Evolutionary conservation across 805 yeast genomes (phyloP).

Genomic region (Candida ulmi): DNA sequence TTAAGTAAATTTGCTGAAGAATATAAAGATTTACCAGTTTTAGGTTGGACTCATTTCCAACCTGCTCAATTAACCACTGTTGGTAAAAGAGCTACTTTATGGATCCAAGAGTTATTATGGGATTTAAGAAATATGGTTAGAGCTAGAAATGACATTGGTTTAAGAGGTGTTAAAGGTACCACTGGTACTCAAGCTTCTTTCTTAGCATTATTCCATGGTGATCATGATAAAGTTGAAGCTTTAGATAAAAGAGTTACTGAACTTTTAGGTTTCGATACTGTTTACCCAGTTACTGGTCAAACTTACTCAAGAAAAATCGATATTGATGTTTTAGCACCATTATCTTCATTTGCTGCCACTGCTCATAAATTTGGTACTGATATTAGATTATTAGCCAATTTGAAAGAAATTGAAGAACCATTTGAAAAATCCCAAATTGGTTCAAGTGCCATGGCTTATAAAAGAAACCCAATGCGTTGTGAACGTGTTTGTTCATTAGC

Average conservation of each 20-base stretch:
- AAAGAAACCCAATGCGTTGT: slow-evolving; percentile 99
- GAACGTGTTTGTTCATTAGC: slow-evolving; percentile 98
- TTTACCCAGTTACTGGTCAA: slow-evolving; percentile 97
- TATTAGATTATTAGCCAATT: slow-evolving; percentile 88
- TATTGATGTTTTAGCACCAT: slow-evolving; percentile 87
- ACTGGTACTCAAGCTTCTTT: slow-evolving; percentile 99
- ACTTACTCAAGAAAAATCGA: slow-evolving; percentile 98
- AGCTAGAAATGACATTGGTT: slow-evolving; percentile 93
- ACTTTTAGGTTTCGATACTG: slow-evolving; percentile 87
- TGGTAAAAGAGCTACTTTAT: slow-evolving; percentile 95
- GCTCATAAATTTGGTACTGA: slow-evolving; percentile 98
- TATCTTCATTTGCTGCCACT: slow-evolving; percentile 91
- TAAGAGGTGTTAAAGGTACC: slow-evolving; percentile 98
- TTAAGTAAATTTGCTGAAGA: slow-evolving; percentile 81
- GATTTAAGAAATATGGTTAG: slow-evolving; percentile 93
- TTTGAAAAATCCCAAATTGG: slow-evolving; percentile 99
- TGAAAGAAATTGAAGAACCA: slow-evolving; percentile 97
- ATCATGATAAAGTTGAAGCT: slow-evolving; percentile 92
- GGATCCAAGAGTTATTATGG: slow-evolving; percentile 98
- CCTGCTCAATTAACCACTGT: slow-evolving; percentile 99
- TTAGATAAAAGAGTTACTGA: slow-evolving; percentile 90
- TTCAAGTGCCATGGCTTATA: slow-evolving; percentile 97
- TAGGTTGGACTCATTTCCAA: slow-evolving; percentile 99
- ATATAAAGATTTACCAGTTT: slow-evolving; percentile 91
- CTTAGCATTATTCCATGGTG: slow-evolving; percentile 90